Percentiles rank a stretch among this genome's conserved stretches.
Conservation (phyloP, 257 asterid genomes). For the Solanum acaule region DNA sequence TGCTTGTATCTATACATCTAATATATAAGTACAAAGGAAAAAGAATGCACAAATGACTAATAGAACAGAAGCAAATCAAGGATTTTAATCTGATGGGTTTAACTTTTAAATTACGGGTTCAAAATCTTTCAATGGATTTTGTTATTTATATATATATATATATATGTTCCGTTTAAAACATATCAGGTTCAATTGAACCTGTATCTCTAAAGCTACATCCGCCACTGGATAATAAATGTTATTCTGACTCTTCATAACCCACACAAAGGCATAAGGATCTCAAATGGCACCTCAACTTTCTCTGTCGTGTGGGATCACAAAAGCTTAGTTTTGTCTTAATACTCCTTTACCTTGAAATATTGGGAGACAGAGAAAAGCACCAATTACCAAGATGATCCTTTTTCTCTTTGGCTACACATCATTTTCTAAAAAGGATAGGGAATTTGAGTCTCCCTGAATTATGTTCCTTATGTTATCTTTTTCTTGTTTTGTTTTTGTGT, state of each 20-base stretch:
- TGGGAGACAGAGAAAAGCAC: not conserved
- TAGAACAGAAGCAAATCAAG: not conserved
- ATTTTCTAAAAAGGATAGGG: not conserved
- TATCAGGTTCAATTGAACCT: not conserved
- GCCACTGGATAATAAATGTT: not conserved
- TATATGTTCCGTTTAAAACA: not conserved
- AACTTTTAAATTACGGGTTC: not conserved
- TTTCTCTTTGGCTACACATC: not conserved
- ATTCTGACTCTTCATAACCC: not conserved
- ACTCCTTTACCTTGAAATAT: not conserved
- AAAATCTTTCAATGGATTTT: not conserved
- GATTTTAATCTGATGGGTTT: not conserved
- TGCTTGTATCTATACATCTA: not conserved
- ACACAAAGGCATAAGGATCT: not conserved
- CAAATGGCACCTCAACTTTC: not conserved
- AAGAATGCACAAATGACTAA: not conserved
- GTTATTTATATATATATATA: not conserved
- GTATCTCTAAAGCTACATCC: not conserved
- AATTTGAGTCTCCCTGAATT: not conserved
- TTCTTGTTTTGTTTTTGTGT: not conserved
- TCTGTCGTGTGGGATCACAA: not conserved
- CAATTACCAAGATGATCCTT: not conserved
- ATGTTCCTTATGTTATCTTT: not conserved
- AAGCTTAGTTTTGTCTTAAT: not conserved
- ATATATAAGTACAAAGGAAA: not conserved